phyloP scores from a whole-genome alignment of 1,284 basidiomycete species.

The Exsudoporus floridanus region DNA sequence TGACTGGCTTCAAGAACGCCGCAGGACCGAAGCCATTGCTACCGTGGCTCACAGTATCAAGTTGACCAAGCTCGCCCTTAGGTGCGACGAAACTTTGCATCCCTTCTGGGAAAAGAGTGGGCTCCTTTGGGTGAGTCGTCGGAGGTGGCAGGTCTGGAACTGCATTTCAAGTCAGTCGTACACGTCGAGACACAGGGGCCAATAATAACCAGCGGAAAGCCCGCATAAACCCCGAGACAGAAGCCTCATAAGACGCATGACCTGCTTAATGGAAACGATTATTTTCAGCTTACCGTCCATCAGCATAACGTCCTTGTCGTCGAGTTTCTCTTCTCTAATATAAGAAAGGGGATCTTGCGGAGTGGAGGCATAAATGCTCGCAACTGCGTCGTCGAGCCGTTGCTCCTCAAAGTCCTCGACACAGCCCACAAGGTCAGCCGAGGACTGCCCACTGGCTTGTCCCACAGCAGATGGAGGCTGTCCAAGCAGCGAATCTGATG shows the following conservation, averaged over 20 bases:
- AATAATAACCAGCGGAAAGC: slow-evolving; percentile 21
- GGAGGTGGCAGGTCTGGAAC: slow-evolving; percentile 56
- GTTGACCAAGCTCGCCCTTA: slow-evolving; percentile 11
- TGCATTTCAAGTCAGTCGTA: slow-evolving; percentile 32
- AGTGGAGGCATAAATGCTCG: slow-evolving; percentile 28
- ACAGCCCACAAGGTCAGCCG: background rate
- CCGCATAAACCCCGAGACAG: slow-evolving; percentile 28
- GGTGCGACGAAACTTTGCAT: slow-evolving; percentile 34
- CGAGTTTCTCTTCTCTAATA: slow-evolving; percentile 54
- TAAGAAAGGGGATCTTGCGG: slow-evolving; percentile 29
- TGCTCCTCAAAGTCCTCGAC: slow-evolving; percentile 13
- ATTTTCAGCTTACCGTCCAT: slow-evolving; percentile 49
- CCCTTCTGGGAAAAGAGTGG: slow-evolving; percentile 36
- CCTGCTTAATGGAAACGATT: slow-evolving; percentile 8
- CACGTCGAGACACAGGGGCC: slow-evolving; percentile 13
- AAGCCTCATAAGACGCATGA: slow-evolving; percentile 11
- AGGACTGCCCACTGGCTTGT: slow-evolving; percentile 12
- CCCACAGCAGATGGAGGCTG: slow-evolving; percentile 37
- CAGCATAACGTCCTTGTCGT: slow-evolving; percentile 48
- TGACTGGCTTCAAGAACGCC: slow-evolving; percentile 50
- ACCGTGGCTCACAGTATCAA: background rate
- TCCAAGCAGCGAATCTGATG: slow-evolving; percentile 40
- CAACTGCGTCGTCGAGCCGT: slow-evolving; percentile 27
- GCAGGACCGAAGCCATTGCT: slow-evolving; percentile 9
- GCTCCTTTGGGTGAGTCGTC: slow-evolving; percentile 40